These are phyloP conservation scores for Lithocarpus polystachyus DNA, from an alignment of 306 rosid genomes.

Conservation along the genomic window DNA sequence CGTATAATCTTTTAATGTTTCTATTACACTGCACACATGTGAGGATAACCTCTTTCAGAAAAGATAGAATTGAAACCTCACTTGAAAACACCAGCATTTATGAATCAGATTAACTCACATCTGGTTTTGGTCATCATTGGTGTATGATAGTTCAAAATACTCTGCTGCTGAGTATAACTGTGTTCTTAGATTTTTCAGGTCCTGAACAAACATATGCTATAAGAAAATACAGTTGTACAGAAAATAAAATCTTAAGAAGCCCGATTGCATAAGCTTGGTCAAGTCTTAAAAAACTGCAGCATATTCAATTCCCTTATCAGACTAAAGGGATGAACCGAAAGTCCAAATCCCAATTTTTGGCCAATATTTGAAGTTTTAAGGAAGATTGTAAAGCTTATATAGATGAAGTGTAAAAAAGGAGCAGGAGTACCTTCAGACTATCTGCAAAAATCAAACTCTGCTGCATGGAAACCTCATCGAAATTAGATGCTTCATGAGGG, in stretches of 20 bases:
- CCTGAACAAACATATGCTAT: conserved; percentile 47
- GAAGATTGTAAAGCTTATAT: neutral
- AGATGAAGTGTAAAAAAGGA: neutral
- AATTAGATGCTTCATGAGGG: conserved; percentile 66
- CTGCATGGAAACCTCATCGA: conserved; percentile 93
- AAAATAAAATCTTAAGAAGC: conserved; percentile 1
- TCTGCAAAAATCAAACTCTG: conserved; percentile 94
- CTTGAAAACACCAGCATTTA: neutral
- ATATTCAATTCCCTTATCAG: neutral
- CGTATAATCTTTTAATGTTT: conserved; percentile 93
- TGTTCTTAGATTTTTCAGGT: conserved; percentile 85
- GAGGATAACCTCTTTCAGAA: neutral
- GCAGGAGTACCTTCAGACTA: conserved; percentile 67
- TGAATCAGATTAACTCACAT: conserved; percentile 52
- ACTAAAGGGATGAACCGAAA: neutral
- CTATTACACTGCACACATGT: conserved; percentile 65
- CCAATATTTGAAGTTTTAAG: neutral
- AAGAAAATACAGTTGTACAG: conserved; percentile 1
- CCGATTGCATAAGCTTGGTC: neutral
- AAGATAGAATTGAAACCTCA: conserved; percentile 5
- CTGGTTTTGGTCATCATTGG: conserved; percentile 94
- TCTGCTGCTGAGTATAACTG: conserved; percentile 98
- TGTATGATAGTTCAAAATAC: conserved; percentile 89
- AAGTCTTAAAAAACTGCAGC: neutral
- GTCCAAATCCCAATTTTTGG: neutral